A percentile compares a stretch with the other conserved stretches of the same genome.
Conservation (phyloP, 2,329 filamentous ascomycete species). For the Camptophora hylomeconis region DNA sequence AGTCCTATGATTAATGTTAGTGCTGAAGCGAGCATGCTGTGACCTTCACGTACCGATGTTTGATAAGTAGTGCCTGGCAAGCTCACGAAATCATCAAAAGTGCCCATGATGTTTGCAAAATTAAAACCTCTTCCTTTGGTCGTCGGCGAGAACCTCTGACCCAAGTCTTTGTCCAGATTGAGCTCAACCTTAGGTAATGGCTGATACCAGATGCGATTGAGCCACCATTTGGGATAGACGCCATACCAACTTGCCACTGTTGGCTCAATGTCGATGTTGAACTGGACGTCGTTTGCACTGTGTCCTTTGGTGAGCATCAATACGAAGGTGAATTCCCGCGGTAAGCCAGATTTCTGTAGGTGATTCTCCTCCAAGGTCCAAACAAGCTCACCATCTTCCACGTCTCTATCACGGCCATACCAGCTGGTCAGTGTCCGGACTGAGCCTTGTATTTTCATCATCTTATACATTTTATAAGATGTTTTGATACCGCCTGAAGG, state of each 20-base stretch:
- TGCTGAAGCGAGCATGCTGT: too few relatives aligned
- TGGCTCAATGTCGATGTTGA: constrained; percentile 32
- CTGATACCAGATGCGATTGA: constrained; percentile 25
- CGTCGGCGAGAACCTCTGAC: constrained; percentile 30
- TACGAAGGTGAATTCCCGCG: constrained; percentile 39
- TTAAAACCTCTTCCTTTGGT: constrained; percentile 29
- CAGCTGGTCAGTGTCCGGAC: constrained; percentile 27
- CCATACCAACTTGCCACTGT: constrained; percentile 29
- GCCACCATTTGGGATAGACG: constrained; percentile 28
- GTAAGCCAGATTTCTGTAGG: constrained; percentile 35
- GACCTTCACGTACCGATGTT: too few relatives aligned
- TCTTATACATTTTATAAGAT: constrained; percentile 33
- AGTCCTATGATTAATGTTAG: too few relatives aligned
- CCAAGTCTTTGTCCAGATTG: constrained; percentile 29
- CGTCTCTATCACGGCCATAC: constrained; percentile 18
- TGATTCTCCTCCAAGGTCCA: constrained; percentile 39
- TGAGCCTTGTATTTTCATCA: constrained; percentile 38
- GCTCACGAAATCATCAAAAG: constrained; percentile 32
- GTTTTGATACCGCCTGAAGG: constrained; percentile 29
- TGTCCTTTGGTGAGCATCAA: constrained; percentile 35
- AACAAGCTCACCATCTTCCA: constrained; percentile 33
- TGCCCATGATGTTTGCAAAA: constrained; percentile 29
- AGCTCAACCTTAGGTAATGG: constrained; percentile 25
- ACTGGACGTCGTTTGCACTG: constrained; percentile 24
- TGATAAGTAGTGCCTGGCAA: constrained; percentile 33